Percentiles rank a stretch among this genome's conserved stretches.
Evolutionary conservation across 441 rosid species (phyloP).

Genomic region (Pelargonium fulgidum): DNA sequence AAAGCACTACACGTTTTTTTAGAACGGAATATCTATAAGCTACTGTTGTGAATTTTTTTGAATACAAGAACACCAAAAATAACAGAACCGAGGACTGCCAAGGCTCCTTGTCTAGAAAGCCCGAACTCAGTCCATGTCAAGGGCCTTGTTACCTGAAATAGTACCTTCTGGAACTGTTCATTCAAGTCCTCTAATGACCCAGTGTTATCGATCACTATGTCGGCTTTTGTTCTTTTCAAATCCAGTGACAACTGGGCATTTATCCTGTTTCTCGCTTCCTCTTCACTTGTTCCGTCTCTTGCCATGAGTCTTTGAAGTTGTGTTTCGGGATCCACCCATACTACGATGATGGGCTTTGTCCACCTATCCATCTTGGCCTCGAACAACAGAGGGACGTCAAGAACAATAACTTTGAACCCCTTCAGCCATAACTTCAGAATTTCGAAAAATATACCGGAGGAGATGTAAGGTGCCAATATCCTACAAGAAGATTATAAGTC

Average conservation of each 20-base stretch:
- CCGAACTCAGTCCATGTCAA: slow-evolving; percentile 65
- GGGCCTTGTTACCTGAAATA: slow-evolving; percentile 45
- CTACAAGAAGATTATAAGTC: slow-evolving; percentile 30
- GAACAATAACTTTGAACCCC: slow-evolving; percentile 55
- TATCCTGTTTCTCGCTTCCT: slow-evolving; percentile 57
- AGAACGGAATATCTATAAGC: background rate
- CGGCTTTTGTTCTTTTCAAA: slow-evolving; percentile 53
- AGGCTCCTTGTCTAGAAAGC: slow-evolving; percentile 65
- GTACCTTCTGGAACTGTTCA: slow-evolving; percentile 41
- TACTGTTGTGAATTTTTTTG: slow-evolving; percentile 22
- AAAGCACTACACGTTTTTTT: too few species aligned
- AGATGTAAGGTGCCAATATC: slow-evolving; percentile 64
- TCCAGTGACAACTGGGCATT: slow-evolving; percentile 75
- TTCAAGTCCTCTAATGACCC: slow-evolving; percentile 61
- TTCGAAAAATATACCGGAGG: slow-evolving; percentile 55
- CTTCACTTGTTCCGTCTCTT: slow-evolving; percentile 41
- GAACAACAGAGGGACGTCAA: slow-evolving; percentile 67
- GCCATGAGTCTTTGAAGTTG: slow-evolving; percentile 54
- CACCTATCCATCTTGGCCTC: slow-evolving; percentile 72
- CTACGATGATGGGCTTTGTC: slow-evolving; percentile 58
- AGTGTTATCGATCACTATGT: slow-evolving; percentile 60
- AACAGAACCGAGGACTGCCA: slow-evolving; percentile 39
- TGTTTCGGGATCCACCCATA: slow-evolving; percentile 48
- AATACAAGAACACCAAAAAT: slow-evolving; percentile 34
- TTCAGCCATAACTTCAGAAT: slow-evolving; percentile 58